Base-by-base conservation (phyloP, 2,329 filamentous ascomycete species). In the Aureobasidium sp. region DNA sequence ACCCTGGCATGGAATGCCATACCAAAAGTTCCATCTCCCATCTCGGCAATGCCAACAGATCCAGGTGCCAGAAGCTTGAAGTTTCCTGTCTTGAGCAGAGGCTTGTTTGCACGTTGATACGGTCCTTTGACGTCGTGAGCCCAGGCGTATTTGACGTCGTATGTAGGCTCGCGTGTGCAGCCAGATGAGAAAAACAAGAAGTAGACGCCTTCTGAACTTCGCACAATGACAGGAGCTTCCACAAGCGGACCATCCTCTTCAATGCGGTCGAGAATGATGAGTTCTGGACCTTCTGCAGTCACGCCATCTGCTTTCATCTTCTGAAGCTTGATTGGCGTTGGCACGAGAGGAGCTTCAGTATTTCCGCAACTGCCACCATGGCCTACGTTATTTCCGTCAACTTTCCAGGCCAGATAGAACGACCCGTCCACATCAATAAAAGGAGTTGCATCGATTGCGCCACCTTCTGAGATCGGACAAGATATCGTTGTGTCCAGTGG, bases 171-270 rank as follows among this genome's bases (percentile, higher is more conserved):
- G 16, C 62, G 58, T 3, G 64, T 68, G 56, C 66, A 69, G 1
- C 65, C 66, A 11, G 63, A 64, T 6, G 60, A 63, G 61, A 63
- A 69, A 62, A 69, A 69, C 17, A 69, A 60, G 55, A 69, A 66
- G 58, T 68, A 69, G 19, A 58, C 54, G 14, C 63, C 64, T 4
- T 63, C 61, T 14, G 45, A 24, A 2, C 61, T 62, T 38, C 60
- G 58, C 7, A 63, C 48, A 19, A 69, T 57, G 12, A 56, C 57
- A 2, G 66, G 66, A 3, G 66, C 66, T 59, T 69, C 66, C 40
- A 69, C 61, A 3, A 69, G 59, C 1, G 66, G 66, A 0, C 66
- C 66, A 37, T 68, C 66, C 11, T 22, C 16, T n/a, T 58, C 39
- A 29, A 24, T 60, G 48, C 63, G 63, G 55, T 64, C 57, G 3